Evolutionary conservation across 768 basidiomycete species (phyloP).

Genomic region (Ramaria rubella): DNA sequence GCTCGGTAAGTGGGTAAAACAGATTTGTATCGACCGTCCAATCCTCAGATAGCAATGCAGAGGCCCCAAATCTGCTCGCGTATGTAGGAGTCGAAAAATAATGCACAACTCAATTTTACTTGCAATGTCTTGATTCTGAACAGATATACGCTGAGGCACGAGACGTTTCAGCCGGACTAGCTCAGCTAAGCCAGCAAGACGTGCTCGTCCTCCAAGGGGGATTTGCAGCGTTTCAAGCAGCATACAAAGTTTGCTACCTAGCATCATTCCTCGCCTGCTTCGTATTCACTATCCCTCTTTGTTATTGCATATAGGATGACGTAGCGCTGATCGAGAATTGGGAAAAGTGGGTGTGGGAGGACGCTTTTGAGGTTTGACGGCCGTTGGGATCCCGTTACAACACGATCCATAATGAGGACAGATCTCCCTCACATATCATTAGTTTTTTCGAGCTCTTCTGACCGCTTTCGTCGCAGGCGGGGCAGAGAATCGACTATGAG

Average conservation of each 20-base stretch:
- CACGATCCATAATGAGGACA: neutral
- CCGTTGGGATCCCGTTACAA: neutral
- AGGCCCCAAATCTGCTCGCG: constrained; percentile 73
- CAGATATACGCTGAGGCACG: constrained; percentile 69
- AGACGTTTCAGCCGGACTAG: constrained; percentile 34
- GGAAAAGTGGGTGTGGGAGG: constrained; percentile 30
- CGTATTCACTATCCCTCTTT: neutral
- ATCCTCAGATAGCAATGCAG: constrained; percentile 20
- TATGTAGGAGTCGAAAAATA: constrained; percentile 25
- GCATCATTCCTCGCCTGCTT: neutral
- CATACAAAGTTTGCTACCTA: constrained; percentile 47
- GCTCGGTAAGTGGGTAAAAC: constrained; percentile 46
- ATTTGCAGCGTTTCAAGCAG: constrained; percentile 62
- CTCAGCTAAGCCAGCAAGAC: constrained; percentile 41
- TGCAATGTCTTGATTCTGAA: neutral
- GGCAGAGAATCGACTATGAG: constrained; percentile 13
- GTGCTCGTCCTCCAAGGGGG: constrained; percentile 66
- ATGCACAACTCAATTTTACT: neutral
- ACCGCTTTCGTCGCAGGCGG: neutral
- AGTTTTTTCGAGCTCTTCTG: constrained; percentile 2
- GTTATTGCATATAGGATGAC: constrained; percentile 44
- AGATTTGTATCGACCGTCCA: neutral
- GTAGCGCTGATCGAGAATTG: constrained; percentile 69
- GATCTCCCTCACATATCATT: neutral
- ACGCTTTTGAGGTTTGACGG: neutral